Evolutionary conservation across 2,329 filamentous ascomycete genomes (phyloP).

Genomic region (Cladorrhinum sp.): DNA sequence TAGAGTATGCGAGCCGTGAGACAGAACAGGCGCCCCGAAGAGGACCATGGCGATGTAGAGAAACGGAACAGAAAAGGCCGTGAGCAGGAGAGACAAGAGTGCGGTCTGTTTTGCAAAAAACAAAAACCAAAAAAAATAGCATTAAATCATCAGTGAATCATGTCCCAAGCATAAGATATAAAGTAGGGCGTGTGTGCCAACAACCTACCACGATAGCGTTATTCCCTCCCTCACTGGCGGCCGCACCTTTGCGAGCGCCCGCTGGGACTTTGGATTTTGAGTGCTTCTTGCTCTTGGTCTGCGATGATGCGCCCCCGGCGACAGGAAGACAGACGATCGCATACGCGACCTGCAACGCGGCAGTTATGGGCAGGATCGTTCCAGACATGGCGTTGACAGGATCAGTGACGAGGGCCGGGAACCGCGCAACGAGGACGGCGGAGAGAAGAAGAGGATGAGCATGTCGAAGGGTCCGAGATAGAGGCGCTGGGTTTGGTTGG

Average conservation of each 20-base stretch:
- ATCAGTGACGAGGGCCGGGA: slow-evolving; percentile 32
- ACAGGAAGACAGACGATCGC: slow-evolving; percentile 62
- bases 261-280: slow-evolving; percentile 45
- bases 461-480: slow-evolving; percentile 31
- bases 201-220: slow-evolving; percentile 47
- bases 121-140: slow-evolving; percentile 3
- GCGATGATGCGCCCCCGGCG: slow-evolving; percentile 35
- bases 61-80: slow-evolving; percentile 65
- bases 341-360: slow-evolving; percentile 44
- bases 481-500: slow-evolving; percentile 24
- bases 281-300: slow-evolving; percentile 43
- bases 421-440: slow-evolving; percentile 29
- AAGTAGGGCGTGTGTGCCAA: background rate
- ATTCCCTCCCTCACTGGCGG: slow-evolving; percentile 34
- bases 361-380: slow-evolving; percentile 31
- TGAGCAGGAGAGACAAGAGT: slow-evolving; percentile 49
- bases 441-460: slow-evolving; percentile 30
- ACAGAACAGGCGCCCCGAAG: slow-evolving; percentile 86
- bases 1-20: slow-evolving; percentile 73
- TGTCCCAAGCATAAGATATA: too few species aligned
- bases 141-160: too few species aligned
- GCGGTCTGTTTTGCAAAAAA: slow-evolving; percentile 37
- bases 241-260: slow-evolving; percentile 46
- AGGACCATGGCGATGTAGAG: slow-evolving; percentile 68
- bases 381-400: slow-evolving; percentile 31